Base-by-base conservation (phyloP, 73 alveolate genomes). In the Stentor roeselii region DNA sequence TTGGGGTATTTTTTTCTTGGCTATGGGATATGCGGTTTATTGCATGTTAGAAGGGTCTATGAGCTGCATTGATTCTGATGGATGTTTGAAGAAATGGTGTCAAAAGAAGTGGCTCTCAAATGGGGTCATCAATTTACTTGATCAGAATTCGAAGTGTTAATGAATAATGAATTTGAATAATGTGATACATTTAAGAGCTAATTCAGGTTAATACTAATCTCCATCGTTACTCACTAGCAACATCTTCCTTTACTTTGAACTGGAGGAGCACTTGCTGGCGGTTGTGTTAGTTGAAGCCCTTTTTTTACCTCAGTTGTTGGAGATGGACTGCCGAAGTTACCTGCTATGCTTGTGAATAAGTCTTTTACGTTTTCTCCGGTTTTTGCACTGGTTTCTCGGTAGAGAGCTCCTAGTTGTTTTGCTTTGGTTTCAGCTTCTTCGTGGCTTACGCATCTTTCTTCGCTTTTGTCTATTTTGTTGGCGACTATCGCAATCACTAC, bases 401-500 rank as follows among this genome's bases (percentile, higher is more conserved):
- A 87, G 76, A 87, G 50, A 58, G 87, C 86, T 40, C 91, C 92
- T 27, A 87, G 38, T 76, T 87, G 36, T 36, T 41, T 35, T 3
- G 93, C 90, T n/a, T 86, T 41, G 15, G 84, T 58, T 36, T 35
- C 74, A 31, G 89, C 95, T 83, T 90, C 95, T 39, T 75, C 92
- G 38, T 75, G 40, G 59, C 91, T 41, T 14, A 90, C 93, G 60
- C 84, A 84, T 86, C 99, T 83, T 67, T 90, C 90, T 30, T 93
- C 97, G 0, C 80, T 86, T 15, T 86, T 41, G 78, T 95, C 99
- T 2, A 94, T 94, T 93, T 96, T 96, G 86, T 95, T 96, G 59
- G 98, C 99, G 6, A 96, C 95, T 3, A 96, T 90, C 3, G 92
- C 94, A 42, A 94, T 96, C 36, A 96, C 82, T 38, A 92, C 98